Conservation (phyloP, 306 rosid genomes). For the Pyrus betulifolia region DNA sequence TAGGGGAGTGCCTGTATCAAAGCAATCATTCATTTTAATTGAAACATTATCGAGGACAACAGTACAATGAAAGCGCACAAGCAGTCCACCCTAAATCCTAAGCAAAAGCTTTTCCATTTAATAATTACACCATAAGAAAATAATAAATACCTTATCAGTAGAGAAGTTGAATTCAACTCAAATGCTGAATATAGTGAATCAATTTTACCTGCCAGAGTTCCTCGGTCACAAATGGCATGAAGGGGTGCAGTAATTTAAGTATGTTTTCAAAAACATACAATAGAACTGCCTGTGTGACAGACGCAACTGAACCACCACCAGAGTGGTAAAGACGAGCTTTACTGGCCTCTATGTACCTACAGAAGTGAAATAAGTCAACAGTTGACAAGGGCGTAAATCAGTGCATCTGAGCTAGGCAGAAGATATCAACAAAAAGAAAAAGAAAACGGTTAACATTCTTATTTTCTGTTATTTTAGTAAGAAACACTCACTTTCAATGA, state of each 20-base stretch:
- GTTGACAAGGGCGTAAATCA: neutral
- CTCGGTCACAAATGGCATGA: conserved; percentile 97
- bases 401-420: neutral
- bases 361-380: neutral
- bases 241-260: conserved; percentile 82
- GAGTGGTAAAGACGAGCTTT: conserved; percentile 72
- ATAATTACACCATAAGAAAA: neutral
- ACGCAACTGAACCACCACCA: conserved; percentile 43
- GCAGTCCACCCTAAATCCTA: neutral
- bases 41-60: neutral
- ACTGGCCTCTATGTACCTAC: conserved; percentile 94
- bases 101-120: neutral
- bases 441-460: neutral
- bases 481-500: neutral
- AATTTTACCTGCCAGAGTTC: conserved; percentile 90
- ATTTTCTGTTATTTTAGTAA: neutral
- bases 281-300: conserved; percentile 71
- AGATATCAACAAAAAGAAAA: neutral
- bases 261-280: conserved; percentile 75
- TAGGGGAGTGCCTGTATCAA: conserved; percentile 74
- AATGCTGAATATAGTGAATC: neutral
- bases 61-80: neutral
- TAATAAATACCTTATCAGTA: neutral
- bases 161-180: neutral
- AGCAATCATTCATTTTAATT: neutral